A percentile compares a stretch with the other conserved stretches of the same genome.
These are phyloP conservation scores for Trichophaea hybrida DNA, from an alignment of 2,329 filamentous ascomycete genomes.

Conservation along the genomic window DNA sequence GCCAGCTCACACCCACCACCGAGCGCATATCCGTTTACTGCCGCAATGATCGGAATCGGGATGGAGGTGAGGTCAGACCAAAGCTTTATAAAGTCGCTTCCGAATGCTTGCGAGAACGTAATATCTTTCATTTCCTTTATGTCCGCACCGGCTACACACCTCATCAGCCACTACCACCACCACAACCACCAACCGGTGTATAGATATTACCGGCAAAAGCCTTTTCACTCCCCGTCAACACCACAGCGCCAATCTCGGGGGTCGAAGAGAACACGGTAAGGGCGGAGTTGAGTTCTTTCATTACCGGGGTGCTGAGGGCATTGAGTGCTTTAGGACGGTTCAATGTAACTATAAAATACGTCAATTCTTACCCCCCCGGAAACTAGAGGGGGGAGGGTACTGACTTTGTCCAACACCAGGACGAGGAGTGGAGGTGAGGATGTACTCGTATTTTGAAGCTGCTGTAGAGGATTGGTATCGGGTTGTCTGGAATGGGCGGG, in stretches of 20 bases:
- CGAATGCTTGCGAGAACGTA: slow-evolving; percentile 78
- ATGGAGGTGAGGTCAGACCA: slow-evolving; percentile 80
- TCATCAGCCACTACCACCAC: neutral
- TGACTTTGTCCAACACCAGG: slow-evolving; percentile 82
- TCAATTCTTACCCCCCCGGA: slow-evolving; percentile 8
- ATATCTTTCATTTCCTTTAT: slow-evolving; percentile 98
- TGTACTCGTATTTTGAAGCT: slow-evolving; percentile 52
- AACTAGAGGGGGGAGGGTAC: slow-evolving; percentile 23
- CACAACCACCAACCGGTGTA: neutral
- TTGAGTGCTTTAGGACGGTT: slow-evolving; percentile 93
- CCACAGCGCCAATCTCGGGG: slow-evolving; percentile 55
- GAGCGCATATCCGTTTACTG: slow-evolving; percentile 85
- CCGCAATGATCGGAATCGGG: slow-evolving; percentile 88
- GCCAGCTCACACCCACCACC: slow-evolving; percentile 93
- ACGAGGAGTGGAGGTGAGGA: slow-evolving; percentile 67
- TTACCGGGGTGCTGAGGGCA: slow-evolving; percentile 79
- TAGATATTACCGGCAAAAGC: slow-evolving; percentile 54
- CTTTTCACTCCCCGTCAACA: slow-evolving; percentile 77
- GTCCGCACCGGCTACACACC: slow-evolving; percentile 60
- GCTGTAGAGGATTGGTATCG: slow-evolving; percentile 30
- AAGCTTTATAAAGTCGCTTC: slow-evolving; percentile 78
- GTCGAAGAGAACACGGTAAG: slow-evolving; percentile 56
- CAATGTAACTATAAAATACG: slow-evolving; percentile 53
- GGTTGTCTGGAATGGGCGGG: neutral
- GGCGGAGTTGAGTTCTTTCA: slow-evolving; percentile 73